Conservation (phyloP, 2,329 filamentous ascomycete species). For the Nemania diffusa region DNA sequence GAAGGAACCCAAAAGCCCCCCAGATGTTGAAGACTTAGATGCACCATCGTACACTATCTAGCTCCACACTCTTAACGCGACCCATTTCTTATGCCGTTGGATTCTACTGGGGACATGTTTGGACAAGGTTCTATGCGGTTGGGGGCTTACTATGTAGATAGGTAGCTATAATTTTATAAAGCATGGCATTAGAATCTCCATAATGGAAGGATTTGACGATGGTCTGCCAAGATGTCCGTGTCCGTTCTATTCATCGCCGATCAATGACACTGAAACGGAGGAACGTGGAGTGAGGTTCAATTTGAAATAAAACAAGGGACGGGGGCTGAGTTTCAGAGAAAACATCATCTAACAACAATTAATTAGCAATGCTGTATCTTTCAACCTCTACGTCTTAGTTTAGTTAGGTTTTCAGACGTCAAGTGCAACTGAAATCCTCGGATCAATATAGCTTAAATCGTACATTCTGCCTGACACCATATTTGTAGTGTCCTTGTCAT, state of each 20-base stretch:
- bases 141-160: too few species aligned
- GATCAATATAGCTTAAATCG: neutral
- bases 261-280: neutral
- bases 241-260: neutral
- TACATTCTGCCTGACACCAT: neutral
- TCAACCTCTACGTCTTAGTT: neutral
- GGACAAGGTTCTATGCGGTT: neutral
- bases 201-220: constrained; percentile 15
- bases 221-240: constrained; percentile 4
- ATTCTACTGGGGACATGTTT: neutral
- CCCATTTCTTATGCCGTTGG: too few species aligned
- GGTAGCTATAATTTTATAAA: neutral
- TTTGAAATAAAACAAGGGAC: neutral
- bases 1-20: neutral
- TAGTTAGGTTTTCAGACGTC: neutral
- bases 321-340: neutral
- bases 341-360: neutral
- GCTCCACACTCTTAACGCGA: neutral
- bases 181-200: neutral
- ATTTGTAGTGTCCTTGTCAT: neutral
- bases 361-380: neutral
- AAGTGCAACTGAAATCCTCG: neutral
- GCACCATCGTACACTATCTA: neutral
- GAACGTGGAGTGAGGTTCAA: neutral
- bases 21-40: neutral